Base-by-base conservation (phyloP, 108 stramenopile genomes). In the Pseudonitzschia multiseries region DNA sequence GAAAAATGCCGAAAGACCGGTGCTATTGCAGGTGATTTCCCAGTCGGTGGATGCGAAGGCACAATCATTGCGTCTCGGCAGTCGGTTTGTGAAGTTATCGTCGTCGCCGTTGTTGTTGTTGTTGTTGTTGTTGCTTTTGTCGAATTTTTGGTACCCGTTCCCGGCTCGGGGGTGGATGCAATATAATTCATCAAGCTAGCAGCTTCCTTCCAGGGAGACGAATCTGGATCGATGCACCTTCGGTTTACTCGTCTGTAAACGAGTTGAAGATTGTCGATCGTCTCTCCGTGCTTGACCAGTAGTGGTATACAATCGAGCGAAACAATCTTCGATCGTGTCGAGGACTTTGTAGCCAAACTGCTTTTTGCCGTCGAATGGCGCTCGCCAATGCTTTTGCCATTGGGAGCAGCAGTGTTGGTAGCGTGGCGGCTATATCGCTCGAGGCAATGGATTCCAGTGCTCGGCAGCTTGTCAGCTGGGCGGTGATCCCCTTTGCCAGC, bases 201-300 rank as follows among this genome's bases (percentile, higher is more conserved):
- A 4, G 76, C 70, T 27, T 77, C 70, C 24, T 33, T 77, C 76
- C 76, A 77, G 29, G 76, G 76, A 0, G 70, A 54, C 43, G 22
- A 9, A 24, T 48, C 44, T 20, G 42, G 66, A 44, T 68, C 22
- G 22, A 78, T 68, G 36, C 77, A 72, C 21, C 59, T 43, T 21
- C 27, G 43, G 18, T 57, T 54, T 0, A 72, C 26, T 44, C 29
- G 17, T 10, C 33, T 33, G 17, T 65, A 29, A 36, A 51, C 66
- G 8, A 27, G 10, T 48, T 13, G 54, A 22, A 69, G 56, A 41
- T 15, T 61, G 0, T 27, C 31, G 53, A 57, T 56, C 10, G 26
- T 56, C 33, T 52, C 69, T 56, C 4, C 57, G 13, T 28, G 15
- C 8, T 27, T 42, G 65, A 10, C 8, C 3, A 12, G 53, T n/a